Evolutionary conservation across 2,329 filamentous ascomycete genomes (phyloP).

Genomic region (Parastagonospora avenae): DNA sequence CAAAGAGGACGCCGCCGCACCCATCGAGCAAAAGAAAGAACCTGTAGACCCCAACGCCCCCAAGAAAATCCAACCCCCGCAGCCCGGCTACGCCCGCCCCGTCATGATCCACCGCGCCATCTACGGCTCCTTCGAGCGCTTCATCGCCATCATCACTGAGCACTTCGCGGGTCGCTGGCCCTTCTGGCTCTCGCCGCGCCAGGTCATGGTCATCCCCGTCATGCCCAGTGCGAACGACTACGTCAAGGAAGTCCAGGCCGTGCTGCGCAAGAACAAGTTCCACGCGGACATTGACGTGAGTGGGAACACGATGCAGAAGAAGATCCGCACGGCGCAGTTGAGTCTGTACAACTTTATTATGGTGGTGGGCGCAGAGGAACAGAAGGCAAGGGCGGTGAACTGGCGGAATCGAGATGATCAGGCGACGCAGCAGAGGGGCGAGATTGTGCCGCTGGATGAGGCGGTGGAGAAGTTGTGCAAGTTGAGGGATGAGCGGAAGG

Average conservation of each 20-base stretch:
- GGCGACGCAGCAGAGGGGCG: conserved; percentile 65
- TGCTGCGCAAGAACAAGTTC: conserved; percentile 71
- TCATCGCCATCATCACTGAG: conserved; percentile 78
- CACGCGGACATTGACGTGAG: conserved; percentile 73
- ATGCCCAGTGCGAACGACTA: conserved; percentile 75
- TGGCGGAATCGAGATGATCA: conserved; percentile 69
- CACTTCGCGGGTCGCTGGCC: conserved; percentile 89
- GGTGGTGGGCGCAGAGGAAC: conserved; percentile 68
- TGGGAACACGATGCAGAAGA: conserved; percentile 86
- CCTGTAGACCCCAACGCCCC: neutral
- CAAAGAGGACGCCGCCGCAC: conserved; percentile 19
- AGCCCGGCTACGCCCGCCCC: conserved; percentile 69
- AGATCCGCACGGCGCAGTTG: conserved; percentile 81
- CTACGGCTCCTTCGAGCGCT: conserved; percentile 70
- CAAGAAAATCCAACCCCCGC: conserved; percentile 29
- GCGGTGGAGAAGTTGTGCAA: conserved; percentile 59
- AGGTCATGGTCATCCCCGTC: conserved; percentile 79
- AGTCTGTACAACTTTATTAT: conserved; percentile 86
- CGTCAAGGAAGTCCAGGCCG: conserved; percentile 70
- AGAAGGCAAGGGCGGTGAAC: conserved; percentile 64
- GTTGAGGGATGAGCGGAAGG: conserved; percentile 52
- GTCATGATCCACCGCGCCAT: conserved; percentile 90
- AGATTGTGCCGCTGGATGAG: conserved; percentile 65
- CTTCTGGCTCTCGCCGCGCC: conserved; percentile 85
- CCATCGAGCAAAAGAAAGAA: conserved; percentile 29